phyloP scores from a whole-genome alignment of 345 rosid species.

The Angophora floribunda region DNA sequence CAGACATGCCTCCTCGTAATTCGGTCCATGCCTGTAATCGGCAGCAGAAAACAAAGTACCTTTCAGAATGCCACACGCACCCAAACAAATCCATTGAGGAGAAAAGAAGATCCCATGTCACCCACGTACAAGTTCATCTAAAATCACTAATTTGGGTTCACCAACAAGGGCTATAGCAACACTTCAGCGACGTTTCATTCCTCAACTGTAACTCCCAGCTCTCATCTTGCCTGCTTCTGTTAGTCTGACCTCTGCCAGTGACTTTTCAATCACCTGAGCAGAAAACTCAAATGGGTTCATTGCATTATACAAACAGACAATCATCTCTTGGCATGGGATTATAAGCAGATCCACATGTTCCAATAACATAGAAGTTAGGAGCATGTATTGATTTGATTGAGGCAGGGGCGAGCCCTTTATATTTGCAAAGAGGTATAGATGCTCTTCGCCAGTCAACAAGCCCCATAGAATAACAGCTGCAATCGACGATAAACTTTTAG shows the following conservation, averaged over 20 bases:
- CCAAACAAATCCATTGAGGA: no score
- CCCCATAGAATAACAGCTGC: constrained; percentile 93
- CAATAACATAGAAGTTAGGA: neutral
- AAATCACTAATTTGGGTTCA: constrained; percentile 78
- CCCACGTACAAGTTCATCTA: constrained; percentile 70
- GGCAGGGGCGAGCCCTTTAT: constrained; percentile 63
- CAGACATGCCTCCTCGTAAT: constrained; percentile 88
- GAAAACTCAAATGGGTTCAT: neutral
- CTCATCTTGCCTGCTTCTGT: constrained; percentile 58
- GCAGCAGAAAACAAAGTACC: constrained; percentile 1
- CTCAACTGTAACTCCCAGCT: constrained; percentile 90
- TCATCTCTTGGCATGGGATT: neutral
- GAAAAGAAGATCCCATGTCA: neutral
- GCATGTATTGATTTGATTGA: constrained; percentile 48
- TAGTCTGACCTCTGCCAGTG: constrained; percentile 63
- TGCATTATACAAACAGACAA: neutral
- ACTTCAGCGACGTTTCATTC: constrained; percentile 93
- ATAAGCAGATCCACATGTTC: neutral
- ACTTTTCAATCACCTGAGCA: constrained; percentile 49
- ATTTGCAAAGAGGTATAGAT: constrained; percentile 71
- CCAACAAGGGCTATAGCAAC: constrained; percentile 87
- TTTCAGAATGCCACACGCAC: neutral
- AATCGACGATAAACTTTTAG: neutral
- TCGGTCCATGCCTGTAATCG: constrained; percentile 98
- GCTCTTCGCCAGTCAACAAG: constrained; percentile 81